These are phyloP conservation scores for Urochloa ruziziensis DNA, from an alignment of 176 grass and related monocot genomes.

Conservation along the genomic window DNA sequence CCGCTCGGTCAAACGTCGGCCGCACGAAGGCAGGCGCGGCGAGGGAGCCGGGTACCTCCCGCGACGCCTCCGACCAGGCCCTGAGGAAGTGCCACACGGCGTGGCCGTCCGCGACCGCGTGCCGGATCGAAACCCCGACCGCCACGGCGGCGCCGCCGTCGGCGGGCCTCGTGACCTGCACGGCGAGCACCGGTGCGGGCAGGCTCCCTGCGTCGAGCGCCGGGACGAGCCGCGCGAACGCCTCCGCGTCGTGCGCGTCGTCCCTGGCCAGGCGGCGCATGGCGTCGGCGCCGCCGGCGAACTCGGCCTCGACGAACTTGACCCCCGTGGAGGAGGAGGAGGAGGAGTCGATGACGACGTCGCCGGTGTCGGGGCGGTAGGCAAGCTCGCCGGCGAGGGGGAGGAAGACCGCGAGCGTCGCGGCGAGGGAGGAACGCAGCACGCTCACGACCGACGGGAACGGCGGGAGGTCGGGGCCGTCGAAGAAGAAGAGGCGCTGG, in stretches of 20 bases:
- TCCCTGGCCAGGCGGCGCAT: constrained; percentile 18
- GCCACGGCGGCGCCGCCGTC: background rate
- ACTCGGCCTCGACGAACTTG: constrained; percentile 42
- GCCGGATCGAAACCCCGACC: constrained; percentile 33
- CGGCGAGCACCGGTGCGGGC: constrained; percentile 36
- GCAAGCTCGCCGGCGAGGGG: constrained; percentile 24
- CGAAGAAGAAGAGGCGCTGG: constrained; percentile 39
- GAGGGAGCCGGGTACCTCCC: background rate
- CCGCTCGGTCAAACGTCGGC: constrained; percentile 39
- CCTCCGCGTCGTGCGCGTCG: constrained; percentile 27
- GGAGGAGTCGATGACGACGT: constrained; percentile 35
- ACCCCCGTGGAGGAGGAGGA: background rate
- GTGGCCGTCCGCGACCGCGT: constrained; percentile 44
- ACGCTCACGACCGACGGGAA: background rate
- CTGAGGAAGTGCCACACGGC: constrained; percentile 51
- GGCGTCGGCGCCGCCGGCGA: constrained; percentile 13
- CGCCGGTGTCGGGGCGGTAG: background rate
- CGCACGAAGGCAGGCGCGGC: background rate
- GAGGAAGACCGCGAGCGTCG: constrained; percentile 19
- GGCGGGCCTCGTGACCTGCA: constrained; percentile 36
- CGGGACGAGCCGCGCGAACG: constrained; percentile 42
- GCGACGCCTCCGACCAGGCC: constrained; percentile 42
- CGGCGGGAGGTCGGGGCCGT: constrained; percentile 1
- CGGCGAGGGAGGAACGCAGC: constrained; percentile 22
- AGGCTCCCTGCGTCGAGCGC: background rate